Base-by-base conservation (phyloP, 805 yeast species). In the Pichia scutulata region DNA sequence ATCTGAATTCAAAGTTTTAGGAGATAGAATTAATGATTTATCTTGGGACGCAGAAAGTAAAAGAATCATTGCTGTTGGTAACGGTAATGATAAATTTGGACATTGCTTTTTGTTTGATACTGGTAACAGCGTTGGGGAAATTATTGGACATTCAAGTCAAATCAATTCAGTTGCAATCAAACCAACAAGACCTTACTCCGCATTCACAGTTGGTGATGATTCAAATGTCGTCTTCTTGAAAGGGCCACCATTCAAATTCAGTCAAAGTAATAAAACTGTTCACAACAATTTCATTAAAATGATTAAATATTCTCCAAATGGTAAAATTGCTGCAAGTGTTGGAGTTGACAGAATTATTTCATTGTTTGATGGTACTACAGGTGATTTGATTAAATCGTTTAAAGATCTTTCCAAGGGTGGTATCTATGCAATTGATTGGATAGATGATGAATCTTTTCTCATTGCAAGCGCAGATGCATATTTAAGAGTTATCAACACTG, bases 91-190 rank as follows among this genome's bases (percentile, higher is more conserved):
- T 59, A 77, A 86, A 53, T 90, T 80, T 62, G 99, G 98, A 7
- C 96, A 86, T 58, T 89, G 95, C 55, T 88, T 92, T 65, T 81
- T 96, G 8, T 86, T 85, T 78, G 99, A 93, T 63, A 78, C 96
- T 1, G 99, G 99, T 53, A 93, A 93, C 68, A 81, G 97, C n/a
- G 82, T 93, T 42, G 99, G 99, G 49, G 98, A 93, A 63, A 84
- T 92, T 59, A 82, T 89, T 45, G 99, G 99, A 23, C 99, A 93
- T 64, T 77, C 92, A 18, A 82, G 88, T 24, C 80, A 78, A 44
- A 80, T 92, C 62, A 89, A 86, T 61, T 88, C 93, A 0, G 96
- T 89, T 21, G 80, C 85, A 51, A 84, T 92, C 56, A 84, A 85
- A 61, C 89, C 90, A 21, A 79, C 77, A 55, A 80, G 99, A 67